Evolutionary conservation across 1,139 yeast species (phyloP).

Genomic region (Geotrichum macrosporum): DNA sequence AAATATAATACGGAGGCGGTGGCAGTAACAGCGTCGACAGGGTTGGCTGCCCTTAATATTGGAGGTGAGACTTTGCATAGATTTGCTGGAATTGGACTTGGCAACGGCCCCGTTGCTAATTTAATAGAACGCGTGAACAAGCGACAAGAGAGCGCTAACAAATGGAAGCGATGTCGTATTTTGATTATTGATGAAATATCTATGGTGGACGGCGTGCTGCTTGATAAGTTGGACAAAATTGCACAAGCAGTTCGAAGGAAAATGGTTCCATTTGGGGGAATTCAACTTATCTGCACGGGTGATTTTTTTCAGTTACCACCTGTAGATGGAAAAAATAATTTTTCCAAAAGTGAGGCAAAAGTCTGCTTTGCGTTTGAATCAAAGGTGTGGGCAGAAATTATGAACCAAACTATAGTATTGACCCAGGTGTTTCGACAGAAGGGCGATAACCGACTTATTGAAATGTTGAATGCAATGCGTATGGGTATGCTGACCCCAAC

Average conservation of each 20-base stretch:
- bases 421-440: constrained; percentile 85
- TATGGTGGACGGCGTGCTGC: constrained; percentile 67
- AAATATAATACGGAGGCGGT: constrained; percentile 44
- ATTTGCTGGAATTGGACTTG: constrained; percentile 76
- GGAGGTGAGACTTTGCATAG: constrained; percentile 80
- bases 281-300: constrained; percentile 73
- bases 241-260: constrained; percentile 46
- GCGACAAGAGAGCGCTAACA: constrained; percentile 41
- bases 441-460: constrained; percentile 68
- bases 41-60: constrained; percentile 82
- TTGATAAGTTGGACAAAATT: constrained; percentile 59
- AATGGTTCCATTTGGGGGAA: constrained; percentile 60
- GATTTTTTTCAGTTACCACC: constrained; percentile 89
- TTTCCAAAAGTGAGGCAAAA: constrained; percentile 27
- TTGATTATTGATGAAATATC: constrained; percentile 77
- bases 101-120: constrained; percentile 46
- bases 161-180: constrained; percentile 61
- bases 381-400: constrained; percentile 62
- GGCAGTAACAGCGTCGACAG: constrained; percentile 88
- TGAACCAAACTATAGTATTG: constrained; percentile 59
- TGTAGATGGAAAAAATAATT: constrained; percentile 42
- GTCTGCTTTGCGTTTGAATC: constrained; percentile 71
- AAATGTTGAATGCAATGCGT: constrained; percentile 71
- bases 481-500: constrained; percentile 53
- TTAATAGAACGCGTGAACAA: constrained; percentile 47